Evolutionary conservation across 2,329 filamentous ascomycete genomes (phyloP).

Genomic region (Colletotrichum filicis): DNA sequence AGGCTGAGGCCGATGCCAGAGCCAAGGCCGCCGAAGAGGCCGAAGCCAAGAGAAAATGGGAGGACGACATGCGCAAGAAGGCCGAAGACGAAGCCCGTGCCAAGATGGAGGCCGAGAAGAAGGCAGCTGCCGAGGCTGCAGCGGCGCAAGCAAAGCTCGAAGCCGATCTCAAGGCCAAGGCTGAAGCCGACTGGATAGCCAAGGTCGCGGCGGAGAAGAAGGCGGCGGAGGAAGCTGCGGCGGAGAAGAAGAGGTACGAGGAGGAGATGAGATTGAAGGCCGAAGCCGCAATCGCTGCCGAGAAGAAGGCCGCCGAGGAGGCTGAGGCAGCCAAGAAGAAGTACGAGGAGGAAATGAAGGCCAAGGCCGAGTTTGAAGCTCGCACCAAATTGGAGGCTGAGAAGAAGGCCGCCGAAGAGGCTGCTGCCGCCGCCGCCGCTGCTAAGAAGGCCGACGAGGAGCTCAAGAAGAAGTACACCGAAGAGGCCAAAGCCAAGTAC

Average conservation of each 20-base stretch:
- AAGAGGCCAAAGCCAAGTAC: conserved; percentile 62
- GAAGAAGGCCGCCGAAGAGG: conserved; percentile 40
- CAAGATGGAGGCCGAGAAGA: conserved; percentile 54
- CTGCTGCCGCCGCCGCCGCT: conserved; percentile 49
- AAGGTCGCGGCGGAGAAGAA: conserved; percentile 52
- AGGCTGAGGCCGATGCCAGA: conserved; percentile 51
- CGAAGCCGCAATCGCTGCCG: conserved; percentile 53
- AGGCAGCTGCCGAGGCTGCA: conserved; percentile 51
- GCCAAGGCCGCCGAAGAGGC: conserved; percentile 40
- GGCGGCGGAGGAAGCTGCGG: conserved; percentile 40
- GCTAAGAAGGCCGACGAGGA: conserved; percentile 63
- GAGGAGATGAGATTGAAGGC: conserved; percentile 49
- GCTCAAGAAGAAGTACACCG: conserved; percentile 65
- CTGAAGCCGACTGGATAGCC: conserved; percentile 42
- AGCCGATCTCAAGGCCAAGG: conserved; percentile 48
- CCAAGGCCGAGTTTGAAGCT: conserved; percentile 48
- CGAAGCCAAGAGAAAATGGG: conserved; percentile 38
- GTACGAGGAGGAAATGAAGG: conserved; percentile 45
- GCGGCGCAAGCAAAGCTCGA: conserved; percentile 44
- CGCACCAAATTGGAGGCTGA: conserved; percentile 46
- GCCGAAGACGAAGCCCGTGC: conserved; percentile 52
- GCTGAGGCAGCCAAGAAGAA: conserved; percentile 46
- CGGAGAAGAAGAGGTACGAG: conserved; percentile 46
- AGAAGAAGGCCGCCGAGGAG: conserved; percentile 45
- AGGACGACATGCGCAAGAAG: conserved; percentile 46